Base-by-base conservation (phyloP, 2,329 filamentous ascomycete genomes). In the Orbilia brochopaga region DNA sequence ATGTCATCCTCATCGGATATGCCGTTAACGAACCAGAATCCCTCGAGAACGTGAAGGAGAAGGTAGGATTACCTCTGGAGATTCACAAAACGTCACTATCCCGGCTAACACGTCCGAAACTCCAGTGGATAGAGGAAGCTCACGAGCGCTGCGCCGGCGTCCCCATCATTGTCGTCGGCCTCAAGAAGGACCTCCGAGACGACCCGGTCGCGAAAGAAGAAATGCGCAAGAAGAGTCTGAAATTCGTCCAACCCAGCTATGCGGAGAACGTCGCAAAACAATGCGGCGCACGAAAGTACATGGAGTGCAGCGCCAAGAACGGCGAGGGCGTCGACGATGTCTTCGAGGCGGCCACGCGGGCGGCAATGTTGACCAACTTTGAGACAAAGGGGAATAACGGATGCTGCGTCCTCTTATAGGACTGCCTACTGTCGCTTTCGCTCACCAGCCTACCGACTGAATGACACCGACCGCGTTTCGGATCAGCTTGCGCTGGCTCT, bases 311-410 rank as follows among this genome's bases (percentile, higher is more conserved):
- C 15, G 96, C 91, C 69, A 81, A 97, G 78, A 97, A 91, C 57
- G 94, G 94, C 67, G 94, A 99, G 79, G 94, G 94, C 4, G 94
- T 99, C 35, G 94, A 99, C 80, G 94, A 99, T 80, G 94, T 99
- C 0, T 99, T 99, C 77, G 94, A 99, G 81, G 94, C 94, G 10
- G 94, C 94, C 24, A 99, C 94, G 37, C 86, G 94, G 77, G 93
- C 94, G 11, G 93, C 93, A 23, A 84, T 97, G 69, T 82, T 97
- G 50, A 74, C 75, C 30, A 95, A 89, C n/a, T 95, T 96, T 77
- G 92, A 97, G 78, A 64, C 69, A 17, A 93, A 93, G 80, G 87
- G 89, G 62, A 86, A 87, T 57, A 83, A 82, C 40, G 92, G 92
- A 59, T 97, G 94, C 83, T 97, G 94, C 80, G 87, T 95, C 58